A percentile compares a stretch with the other conserved stretches of the same genome.
phyloP scores from a whole-genome alignment of 768 basidiomycete species.

The Rickenella mellea region DNA sequence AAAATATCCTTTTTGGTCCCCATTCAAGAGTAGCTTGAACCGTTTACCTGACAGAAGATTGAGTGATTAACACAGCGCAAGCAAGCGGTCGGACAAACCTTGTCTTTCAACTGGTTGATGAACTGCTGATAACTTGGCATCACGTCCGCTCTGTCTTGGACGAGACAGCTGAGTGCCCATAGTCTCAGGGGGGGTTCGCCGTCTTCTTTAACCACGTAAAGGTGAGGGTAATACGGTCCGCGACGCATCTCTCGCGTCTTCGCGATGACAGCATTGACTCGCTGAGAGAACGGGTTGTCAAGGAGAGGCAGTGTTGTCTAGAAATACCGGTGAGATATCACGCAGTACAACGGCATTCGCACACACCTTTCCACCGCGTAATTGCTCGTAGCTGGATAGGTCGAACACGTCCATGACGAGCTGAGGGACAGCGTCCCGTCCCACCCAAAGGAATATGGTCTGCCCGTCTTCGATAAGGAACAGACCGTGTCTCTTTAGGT shows the following conservation, averaged over 20 bases:
- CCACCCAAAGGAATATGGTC: constrained; percentile 96
- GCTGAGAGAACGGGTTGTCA: constrained; percentile 93
- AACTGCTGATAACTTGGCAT: constrained; percentile 96
- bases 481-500: constrained; percentile 88
- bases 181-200: constrained; percentile 89
- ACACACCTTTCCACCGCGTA: constrained; percentile 88
- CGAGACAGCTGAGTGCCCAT: constrained; percentile 90
- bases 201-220: constrained; percentile 97
- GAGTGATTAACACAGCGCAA: not conserved
- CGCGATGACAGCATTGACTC: constrained; percentile 86
- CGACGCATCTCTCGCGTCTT: constrained; percentile 92
- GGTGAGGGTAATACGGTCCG: constrained; percentile 85
- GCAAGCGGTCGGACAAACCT: constrained; percentile 52
- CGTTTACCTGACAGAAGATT: constrained; percentile 11
- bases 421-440: constrained; percentile 96
- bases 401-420: constrained; percentile 92
- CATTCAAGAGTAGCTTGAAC: too few relatives aligned
- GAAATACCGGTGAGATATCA: constrained; percentile 3
- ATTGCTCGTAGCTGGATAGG: constrained; percentile 75
- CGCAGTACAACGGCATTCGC: not conserved
- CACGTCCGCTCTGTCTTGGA: constrained; percentile 93
- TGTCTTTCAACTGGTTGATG: constrained; percentile 82
- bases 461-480: constrained; percentile 97
- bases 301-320: constrained; percentile 84
- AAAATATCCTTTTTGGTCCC: too few relatives aligned